Evolutionary conservation across 805 yeast species (phyloP).

Genomic region (Dipodascus geniculatus): DNA sequence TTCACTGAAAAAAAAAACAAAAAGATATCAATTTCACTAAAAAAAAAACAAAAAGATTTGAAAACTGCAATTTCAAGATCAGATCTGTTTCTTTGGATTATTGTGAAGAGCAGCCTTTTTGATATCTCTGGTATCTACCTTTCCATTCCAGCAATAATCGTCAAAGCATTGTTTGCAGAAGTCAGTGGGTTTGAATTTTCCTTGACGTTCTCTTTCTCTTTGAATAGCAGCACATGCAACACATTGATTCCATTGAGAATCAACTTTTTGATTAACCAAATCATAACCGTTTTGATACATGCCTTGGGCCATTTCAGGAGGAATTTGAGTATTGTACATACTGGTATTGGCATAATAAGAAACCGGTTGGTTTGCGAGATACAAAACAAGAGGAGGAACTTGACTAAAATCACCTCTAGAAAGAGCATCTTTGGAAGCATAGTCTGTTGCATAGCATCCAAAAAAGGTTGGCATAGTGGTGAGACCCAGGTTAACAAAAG

Average conservation of each 20-base stretch:
- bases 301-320: conserved; percentile 50
- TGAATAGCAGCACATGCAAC: conserved; percentile 76
- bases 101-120: neutral
- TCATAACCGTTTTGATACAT: conserved; percentile 57
- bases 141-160: conserved; percentile 62
- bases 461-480: conserved; percentile 52
- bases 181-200: conserved; percentile 43
- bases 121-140: conserved; percentile 8
- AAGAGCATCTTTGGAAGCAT: conserved; percentile 46
- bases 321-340: conserved; percentile 48
- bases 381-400: conserved; percentile 62
- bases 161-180: conserved; percentile 66
- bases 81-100: neutral
- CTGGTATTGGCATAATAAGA: conserved; percentile 58
- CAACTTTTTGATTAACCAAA: conserved; percentile 51
- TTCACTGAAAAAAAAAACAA: no score
- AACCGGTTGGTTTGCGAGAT: conserved; percentile 62
- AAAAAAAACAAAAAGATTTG: no score
- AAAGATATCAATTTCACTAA: no score
- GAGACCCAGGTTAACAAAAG: conserved; percentile 1
- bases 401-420: neutral
- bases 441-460: conserved; percentile 61
- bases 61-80: no score
- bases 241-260: conserved; percentile 65
- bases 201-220: conserved; percentile 59